Evolutionary conservation across 1,284 basidiomycete genomes (phyloP).

Genomic region (Chalciporus sp.): DNA sequence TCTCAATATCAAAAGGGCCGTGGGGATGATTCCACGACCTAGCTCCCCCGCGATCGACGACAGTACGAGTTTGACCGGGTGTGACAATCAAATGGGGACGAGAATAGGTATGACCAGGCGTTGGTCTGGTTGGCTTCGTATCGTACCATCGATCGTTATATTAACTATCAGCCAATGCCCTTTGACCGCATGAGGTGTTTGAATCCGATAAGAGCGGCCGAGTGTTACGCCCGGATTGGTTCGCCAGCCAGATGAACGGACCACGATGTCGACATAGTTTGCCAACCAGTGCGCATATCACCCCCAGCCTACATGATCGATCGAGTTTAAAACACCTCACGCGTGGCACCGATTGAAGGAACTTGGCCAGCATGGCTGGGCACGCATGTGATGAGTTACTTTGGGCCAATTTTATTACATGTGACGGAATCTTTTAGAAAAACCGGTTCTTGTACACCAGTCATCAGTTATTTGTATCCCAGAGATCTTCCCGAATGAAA

Average conservation of each 20-base stretch:
- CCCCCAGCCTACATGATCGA: conserved; percentile 3
- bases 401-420: conserved; percentile 7
- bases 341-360: conserved; percentile 1
- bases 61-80: not conserved
- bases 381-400: not conserved
- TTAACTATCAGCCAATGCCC: conserved; percentile 25
- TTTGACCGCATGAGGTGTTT: not conserved
- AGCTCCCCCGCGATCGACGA: conserved; percentile 16
- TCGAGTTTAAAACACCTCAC: conserved; percentile 6
- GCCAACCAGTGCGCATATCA: conserved; percentile 1
- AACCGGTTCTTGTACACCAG: not conserved
- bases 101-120: not conserved
- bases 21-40: conserved; percentile 9
- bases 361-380: not conserved
- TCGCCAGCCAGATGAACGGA: not conserved
- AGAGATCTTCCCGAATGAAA: conserved; percentile 19
- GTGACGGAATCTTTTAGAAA: conserved; percentile 1
- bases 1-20: conserved; percentile 6
- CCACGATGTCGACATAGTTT: not conserved
- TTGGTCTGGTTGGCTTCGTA: not conserved
- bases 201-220: conserved; percentile 17
- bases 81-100: not conserved
- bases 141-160: conserved; percentile 15
- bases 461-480: conserved; percentile 1
- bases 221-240: conserved; percentile 16